Evolutionary conservation across 805 yeast genomes (phyloP).

Genomic region (Candida pini): DNA sequence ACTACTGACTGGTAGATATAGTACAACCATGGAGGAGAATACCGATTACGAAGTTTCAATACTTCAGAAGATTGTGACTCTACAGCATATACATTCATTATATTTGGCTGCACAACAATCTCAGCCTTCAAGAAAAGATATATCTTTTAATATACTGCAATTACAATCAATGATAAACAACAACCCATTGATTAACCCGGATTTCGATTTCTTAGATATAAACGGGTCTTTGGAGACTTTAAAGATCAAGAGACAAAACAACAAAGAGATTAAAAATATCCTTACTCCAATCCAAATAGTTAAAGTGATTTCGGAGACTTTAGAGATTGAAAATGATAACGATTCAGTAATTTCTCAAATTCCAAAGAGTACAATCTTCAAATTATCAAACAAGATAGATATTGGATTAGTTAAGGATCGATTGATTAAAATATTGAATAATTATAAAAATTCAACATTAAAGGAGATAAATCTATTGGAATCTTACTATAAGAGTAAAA

Average conservation of each 20-base stretch:
- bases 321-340: slow-evolving; percentile 25
- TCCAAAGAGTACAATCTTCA: slow-evolving; percentile 29
- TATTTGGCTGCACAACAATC: slow-evolving; percentile 29
- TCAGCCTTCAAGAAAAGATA: slow-evolving; percentile 28
- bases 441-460: slow-evolving; percentile 28
- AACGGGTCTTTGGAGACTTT: slow-evolving; percentile 21
- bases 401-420: slow-evolving; percentile 29
- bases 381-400: slow-evolving; percentile 26
- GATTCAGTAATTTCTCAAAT: slow-evolving; percentile 28
- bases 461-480: slow-evolving; percentile 35
- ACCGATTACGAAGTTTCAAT: slow-evolving; percentile 27
- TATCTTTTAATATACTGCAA: slow-evolving; percentile 31
- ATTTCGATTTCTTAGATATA: slow-evolving; percentile 29
- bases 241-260: slow-evolving; percentile 17
- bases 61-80: slow-evolving; percentile 31
- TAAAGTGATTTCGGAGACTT: slow-evolving; percentile 30
- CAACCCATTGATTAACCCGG: slow-evolving; percentile 31
- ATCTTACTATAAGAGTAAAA: slow-evolving; percentile 28
- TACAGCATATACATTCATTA: slow-evolving; percentile 32
- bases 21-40: slow-evolving; percentile 22
- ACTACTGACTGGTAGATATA: too few relatives aligned
- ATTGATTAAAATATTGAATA: slow-evolving; percentile 28
- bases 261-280: slow-evolving; percentile 15
- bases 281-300: slow-evolving; percentile 31
- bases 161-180: slow-evolving; percentile 31